Base-by-base conservation (phyloP, 202 grass and related monocot species). In the Panicum virgatum region DNA sequence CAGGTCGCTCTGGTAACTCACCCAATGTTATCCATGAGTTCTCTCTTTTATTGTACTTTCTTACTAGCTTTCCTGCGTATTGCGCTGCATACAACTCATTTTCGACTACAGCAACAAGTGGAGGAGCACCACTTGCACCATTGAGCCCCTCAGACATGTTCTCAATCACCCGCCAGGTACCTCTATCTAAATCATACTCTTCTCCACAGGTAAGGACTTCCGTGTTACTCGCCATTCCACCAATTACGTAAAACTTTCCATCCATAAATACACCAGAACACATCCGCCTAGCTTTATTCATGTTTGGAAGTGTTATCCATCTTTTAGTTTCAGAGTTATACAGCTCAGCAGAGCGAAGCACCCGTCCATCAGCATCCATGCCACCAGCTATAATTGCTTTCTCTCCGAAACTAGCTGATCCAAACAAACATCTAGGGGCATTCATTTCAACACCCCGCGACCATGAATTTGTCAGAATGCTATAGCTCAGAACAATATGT, bases 211-310 rank as follows among this genome's bases (percentile, higher is more conserved):
- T 93, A 82, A 99, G 84, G 57, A 94, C 88, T 72, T 94, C 92
- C 15, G 78, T 90, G 15, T 87, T 88, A 76, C 87, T 86, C 43
- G 96, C 54, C 89, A 90, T 92, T 73, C 96, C 96, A 25, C 96
- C 96, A 73, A 99, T 86, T 27, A 96, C 93, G 79, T 96, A 96
- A 51, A 97, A 94, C 67, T 97, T 97, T 20, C 73, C 85, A 82
- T 97, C 88, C 90, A 97, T 97, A 69, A 92, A 92, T 22, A 94
- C 84, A 62, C 94, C 92, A 22, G 94, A 97, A 75, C 94, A 97
- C 94, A 91, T 97, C 38, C 84, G 79, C 83, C 94, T 86, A 72
- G 84, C 78, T 62, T 86, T 92, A 30, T 91, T 89, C 95, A 98
- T 98, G 86, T 82, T 89, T 50, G 90, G 84, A 73, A 98, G 92